These are phyloP conservation scores for Termitomyces sp. DNA, from an alignment of 768 basidiomycete genomes.

Conservation along the genomic window DNA sequence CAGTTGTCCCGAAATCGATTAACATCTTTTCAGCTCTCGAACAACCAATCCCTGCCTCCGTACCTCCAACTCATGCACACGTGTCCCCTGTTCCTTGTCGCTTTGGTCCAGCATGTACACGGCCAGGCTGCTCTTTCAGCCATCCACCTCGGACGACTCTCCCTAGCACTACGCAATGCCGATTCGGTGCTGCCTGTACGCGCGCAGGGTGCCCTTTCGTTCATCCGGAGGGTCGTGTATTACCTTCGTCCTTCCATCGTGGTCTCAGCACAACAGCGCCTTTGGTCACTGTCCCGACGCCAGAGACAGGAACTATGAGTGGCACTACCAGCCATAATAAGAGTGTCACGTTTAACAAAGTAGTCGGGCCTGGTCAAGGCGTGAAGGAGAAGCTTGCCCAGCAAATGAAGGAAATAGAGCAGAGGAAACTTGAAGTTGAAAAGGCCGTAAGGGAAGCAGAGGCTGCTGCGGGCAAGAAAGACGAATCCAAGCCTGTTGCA, in stretches of 20 bases:
- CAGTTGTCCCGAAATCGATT: neutral
- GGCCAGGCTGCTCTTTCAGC: constrained; percentile 60
- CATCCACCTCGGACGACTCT: constrained; percentile 47
- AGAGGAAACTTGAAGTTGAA: constrained; percentile 56
- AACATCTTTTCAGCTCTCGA: constrained; percentile 23
- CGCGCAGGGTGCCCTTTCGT: constrained; percentile 84
- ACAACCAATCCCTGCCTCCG: constrained; percentile 31
- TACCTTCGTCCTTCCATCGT: constrained; percentile 77
- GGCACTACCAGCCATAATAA: constrained; percentile 54
- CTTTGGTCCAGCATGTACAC: constrained; percentile 68
- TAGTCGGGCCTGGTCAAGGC: constrained; percentile 25
- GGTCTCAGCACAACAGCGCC: constrained; percentile 60
- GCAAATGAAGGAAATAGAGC: constrained; percentile 62
- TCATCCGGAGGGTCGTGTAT: constrained; percentile 83
- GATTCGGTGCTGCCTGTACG: constrained; percentile 84
- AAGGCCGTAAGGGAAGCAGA: constrained; percentile 65
- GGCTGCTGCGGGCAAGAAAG: constrained; percentile 57
- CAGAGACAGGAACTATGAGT: constrained; percentile 64
- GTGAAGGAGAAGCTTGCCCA: constrained; percentile 45
- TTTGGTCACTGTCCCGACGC: constrained; percentile 54
- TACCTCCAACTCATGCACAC: constrained; percentile 25
- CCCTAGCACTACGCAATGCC: constrained; percentile 49
- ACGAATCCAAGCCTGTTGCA: constrained; percentile 47
- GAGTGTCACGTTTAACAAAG: constrained; percentile 67
- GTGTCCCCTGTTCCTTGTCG: constrained; percentile 47